Evolutionary conservation across 2,329 filamentous ascomycete genomes (phyloP), one percentile per base, ranked within the genome.

Genomic region (Aureobasidium subglaciale): DNA sequence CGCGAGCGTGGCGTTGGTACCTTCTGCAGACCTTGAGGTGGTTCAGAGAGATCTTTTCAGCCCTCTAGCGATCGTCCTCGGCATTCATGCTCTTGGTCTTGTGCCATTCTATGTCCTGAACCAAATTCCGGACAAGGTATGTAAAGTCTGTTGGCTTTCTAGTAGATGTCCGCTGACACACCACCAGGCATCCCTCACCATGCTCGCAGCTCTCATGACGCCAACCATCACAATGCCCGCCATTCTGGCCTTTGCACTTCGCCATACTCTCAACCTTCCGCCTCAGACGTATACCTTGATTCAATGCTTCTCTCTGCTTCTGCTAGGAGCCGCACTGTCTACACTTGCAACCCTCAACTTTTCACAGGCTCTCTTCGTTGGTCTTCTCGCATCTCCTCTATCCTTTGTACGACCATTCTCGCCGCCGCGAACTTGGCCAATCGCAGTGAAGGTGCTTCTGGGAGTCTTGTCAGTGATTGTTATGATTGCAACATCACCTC

Each of bases 321-420:
- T 95, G 9, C 81, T 97, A 0, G 93, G 93, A 64, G 88, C 96
- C 76, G 91, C 90, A 64, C 83, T 99, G 61, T 91, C 91, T 11
- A 87, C 91, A 1, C 85, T 99, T 11, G 92, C 93, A 2, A 99
- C 92, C 0, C 81, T 99, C 50, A 99, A 99, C 73, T 99, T 99
- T 77, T 90, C 87, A 3, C 84, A 96, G 13, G 85, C 90, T 45
- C 86, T 97, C 67, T 76, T 96, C 34, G 77, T 96, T 49, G 93
- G 93, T 34, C 74, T 97, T 2, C 74, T 92, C 42, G 84, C 88
- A 40, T 76, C 82, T 3, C 92, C 92, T 0, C 76, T 97, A 13
- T 85, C 84, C n/a, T 96, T 96, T 67, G 75, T 86, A 16, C 77
- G 72, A 7, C 65, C 67, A 7, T 56, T 60, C 15, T 43, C 58